These are phyloP conservation scores for Ogataea nitratoaversa DNA, from an alignment of 805 yeast genomes.

Conservation along the genomic window DNA sequence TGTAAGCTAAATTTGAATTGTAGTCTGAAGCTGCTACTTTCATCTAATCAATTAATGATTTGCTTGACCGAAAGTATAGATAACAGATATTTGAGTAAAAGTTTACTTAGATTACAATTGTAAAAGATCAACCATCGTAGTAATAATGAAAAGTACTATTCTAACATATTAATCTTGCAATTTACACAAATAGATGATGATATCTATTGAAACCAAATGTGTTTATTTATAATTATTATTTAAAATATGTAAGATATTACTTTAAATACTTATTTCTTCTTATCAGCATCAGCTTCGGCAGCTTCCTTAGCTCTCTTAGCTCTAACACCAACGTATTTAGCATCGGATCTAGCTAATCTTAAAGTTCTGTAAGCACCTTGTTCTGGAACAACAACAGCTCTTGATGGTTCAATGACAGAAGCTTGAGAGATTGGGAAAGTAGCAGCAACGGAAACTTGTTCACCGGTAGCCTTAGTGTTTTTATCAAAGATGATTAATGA, in stretches of 20 bases:
- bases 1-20: too few relatives aligned
- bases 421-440: conserved; percentile 91
- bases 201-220: too few relatives aligned
- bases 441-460: conserved; percentile 72
- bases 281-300: conserved; percentile 99
- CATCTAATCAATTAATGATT: too few relatives aligned
- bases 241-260: not conserved
- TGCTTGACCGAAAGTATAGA: too few relatives aligned
- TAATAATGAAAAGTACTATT: too few relatives aligned
- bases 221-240: too few relatives aligned
- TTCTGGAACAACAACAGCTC: conserved; percentile 79
- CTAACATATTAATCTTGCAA: too few relatives aligned
- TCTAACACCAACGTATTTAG: conserved; percentile 92
- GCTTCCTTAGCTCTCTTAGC: conserved; percentile 95
- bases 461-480: conserved; percentile 71
- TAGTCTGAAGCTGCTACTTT: too few relatives aligned
- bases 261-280: conserved; percentile 74
- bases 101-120: too few relatives aligned
- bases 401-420: conserved; percentile 67
- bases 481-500: conserved; percentile 95
- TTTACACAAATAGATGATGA: too few relatives aligned
- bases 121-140: too few relatives aligned
- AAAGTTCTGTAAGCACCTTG: conserved; percentile 86
- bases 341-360: conserved; percentile 91
- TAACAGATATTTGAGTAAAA: too few relatives aligned